phyloP scores from a whole-genome alignment of 331 rosid species.

The Quercus lobata region DNA sequence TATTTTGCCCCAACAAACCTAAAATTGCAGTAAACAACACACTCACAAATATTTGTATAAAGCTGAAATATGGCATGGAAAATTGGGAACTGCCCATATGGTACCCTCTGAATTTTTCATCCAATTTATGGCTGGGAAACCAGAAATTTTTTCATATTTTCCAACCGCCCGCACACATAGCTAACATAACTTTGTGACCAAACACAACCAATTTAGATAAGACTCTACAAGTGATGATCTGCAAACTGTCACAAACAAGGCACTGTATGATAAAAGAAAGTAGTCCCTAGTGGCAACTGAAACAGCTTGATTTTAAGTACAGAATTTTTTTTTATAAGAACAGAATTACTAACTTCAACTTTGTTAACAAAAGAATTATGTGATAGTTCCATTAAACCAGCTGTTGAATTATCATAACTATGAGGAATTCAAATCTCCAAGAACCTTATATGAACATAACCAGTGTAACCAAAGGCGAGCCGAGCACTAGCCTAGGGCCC shows the following conservation, averaged over 20 bases:
- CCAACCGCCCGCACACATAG: background rate
- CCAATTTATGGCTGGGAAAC: slow-evolving; percentile 1
- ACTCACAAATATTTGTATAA: background rate
- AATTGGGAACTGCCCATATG: background rate
- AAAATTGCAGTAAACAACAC: background rate
- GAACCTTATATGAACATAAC: background rate
- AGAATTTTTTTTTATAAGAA: background rate
- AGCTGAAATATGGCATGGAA: background rate
- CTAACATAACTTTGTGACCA: slow-evolving; percentile 1
- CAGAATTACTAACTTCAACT: background rate
- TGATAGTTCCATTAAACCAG: background rate
- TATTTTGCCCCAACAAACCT: too few relatives aligned
- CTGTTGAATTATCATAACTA: background rate
- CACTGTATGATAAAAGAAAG: background rate
- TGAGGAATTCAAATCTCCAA: background rate
- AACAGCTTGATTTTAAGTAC: slow-evolving; percentile 2
- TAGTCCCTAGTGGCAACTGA: background rate
- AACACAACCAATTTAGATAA: background rate
- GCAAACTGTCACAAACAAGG: background rate
- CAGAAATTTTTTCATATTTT: background rate
- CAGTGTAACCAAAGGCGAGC: too few relatives aligned
- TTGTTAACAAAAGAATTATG: background rate
- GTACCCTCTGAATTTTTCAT: background rate
- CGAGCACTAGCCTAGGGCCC: background rate
- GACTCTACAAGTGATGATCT: slow-evolving; percentile 1